phyloP scores from a whole-genome alignment of 2,329 filamentous ascomycete genomes.

The Rhinocladiella mackenziei region DNA sequence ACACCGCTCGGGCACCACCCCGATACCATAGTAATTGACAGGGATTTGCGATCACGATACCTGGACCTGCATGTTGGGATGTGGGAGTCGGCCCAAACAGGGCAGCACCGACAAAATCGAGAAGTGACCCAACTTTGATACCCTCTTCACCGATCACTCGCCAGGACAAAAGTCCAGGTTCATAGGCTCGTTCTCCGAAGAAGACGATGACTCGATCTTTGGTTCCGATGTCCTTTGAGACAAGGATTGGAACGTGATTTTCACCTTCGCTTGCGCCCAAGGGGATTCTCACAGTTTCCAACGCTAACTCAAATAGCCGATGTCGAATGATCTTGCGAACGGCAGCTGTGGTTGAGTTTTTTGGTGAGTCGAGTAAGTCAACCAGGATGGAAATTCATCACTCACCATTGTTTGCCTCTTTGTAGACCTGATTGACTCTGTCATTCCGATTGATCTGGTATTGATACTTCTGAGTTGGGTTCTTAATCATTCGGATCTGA shows the following conservation, averaged over 20 bases:
- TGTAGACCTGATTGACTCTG: slow-evolving; percentile 72
- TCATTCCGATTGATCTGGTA: slow-evolving; percentile 69
- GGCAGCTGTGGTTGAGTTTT: slow-evolving; percentile 49
- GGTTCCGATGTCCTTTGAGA: slow-evolving; percentile 52
- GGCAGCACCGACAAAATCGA: slow-evolving; percentile 57
- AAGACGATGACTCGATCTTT: slow-evolving; percentile 66
- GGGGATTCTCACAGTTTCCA: slow-evolving; percentile 61
- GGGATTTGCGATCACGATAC: slow-evolving; percentile 72
- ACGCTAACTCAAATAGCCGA: slow-evolving; percentile 59
- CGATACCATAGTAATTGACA: slow-evolving; percentile 76
- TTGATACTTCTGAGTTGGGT: slow-evolving; percentile 68
- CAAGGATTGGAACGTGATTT: slow-evolving; percentile 67
- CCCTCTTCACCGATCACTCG: slow-evolving; percentile 62
- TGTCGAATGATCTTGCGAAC: slow-evolving; percentile 57
- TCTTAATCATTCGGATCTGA: slow-evolving; percentile 65
- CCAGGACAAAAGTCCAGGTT: slow-evolving; percentile 71
- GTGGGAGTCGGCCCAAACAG: slow-evolving; percentile 42
- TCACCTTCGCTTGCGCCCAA: slow-evolving; percentile 42
- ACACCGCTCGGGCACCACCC: slow-evolving; percentile 58
- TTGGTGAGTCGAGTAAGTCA: neutral
- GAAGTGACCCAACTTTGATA: slow-evolving; percentile 65
- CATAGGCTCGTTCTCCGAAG: slow-evolving; percentile 67
- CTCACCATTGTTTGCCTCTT: slow-evolving; percentile 69
- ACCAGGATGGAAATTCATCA: slow-evolving; percentile 6
- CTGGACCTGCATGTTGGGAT: slow-evolving; percentile 33